Percentiles rank a stretch among this genome's conserved stretches.
These are phyloP conservation scores for Suillus plorans DNA, from an alignment of 768 basidiomycete species.

Conservation along the genomic window DNA sequence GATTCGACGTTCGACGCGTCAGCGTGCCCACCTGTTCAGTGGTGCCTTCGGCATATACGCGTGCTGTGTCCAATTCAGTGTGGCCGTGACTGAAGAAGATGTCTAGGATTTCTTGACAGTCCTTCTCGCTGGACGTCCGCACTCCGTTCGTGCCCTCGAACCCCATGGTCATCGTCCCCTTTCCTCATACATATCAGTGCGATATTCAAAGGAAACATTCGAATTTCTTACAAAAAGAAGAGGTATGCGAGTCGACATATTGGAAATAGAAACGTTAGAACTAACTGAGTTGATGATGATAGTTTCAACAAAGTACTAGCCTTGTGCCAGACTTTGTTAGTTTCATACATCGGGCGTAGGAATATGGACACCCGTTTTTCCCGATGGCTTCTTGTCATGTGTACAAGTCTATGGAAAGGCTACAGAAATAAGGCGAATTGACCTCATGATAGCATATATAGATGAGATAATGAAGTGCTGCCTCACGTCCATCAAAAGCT, in stretches of 20 bases:
- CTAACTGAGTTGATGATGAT: not conserved
- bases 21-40: conserved; percentile 45
- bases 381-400: conserved; percentile 3
- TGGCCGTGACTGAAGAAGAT: conserved; percentile 42
- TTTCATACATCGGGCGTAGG: not conserved
- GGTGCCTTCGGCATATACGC: conserved; percentile 51
- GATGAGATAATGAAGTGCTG: not conserved
- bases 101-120: conserved; percentile 46
- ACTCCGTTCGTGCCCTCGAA: conserved; percentile 41
- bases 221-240: conserved; percentile 8
- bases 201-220: too few relatives aligned
- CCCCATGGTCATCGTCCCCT: conserved; percentile 54
- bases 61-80: conserved; percentile 50
- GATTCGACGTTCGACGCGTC: not conserved
- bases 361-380: not conserved
- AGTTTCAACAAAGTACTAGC: not conserved
- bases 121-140: conserved; percentile 33
- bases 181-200: not conserved
- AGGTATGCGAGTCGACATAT: conserved; percentile 9
- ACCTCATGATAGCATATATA: not conserved
- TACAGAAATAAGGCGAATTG: not conserved
- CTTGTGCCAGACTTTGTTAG: not conserved
- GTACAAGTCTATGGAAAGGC: not conserved
- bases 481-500: not conserved
- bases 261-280: not conserved